phyloP scores from a whole-genome alignment of 2,329 filamentous ascomycete genomes.

The Paraphaeosphaeria minitans region DNA sequence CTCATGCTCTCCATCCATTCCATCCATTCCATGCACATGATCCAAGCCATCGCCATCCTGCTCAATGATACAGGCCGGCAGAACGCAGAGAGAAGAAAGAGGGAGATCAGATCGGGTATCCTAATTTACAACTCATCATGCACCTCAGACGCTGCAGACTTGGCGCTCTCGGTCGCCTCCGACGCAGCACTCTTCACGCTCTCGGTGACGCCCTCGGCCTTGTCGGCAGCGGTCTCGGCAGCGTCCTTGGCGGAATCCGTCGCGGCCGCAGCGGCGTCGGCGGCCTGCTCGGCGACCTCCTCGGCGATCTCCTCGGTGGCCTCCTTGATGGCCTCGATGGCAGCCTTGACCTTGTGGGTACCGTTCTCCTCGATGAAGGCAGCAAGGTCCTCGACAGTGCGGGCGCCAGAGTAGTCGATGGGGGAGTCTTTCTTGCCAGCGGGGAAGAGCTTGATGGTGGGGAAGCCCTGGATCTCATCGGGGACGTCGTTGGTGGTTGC shows the following conservation, averaged over 20 bases:
- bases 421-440: slow-evolving; percentile 86
- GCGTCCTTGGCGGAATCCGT: slow-evolving; percentile 44
- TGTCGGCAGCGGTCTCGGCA: slow-evolving; percentile 21
- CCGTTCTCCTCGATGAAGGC: slow-evolving; percentile 95
- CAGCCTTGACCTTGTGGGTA: slow-evolving; percentile 78
- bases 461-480: slow-evolving; percentile 96
- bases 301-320: slow-evolving; percentile 47
- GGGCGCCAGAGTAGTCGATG: slow-evolving; percentile 83
- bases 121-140: slow-evolving; percentile 78
- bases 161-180: slow-evolving; percentile 44
- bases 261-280: slow-evolving; percentile 25
- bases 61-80: background rate
- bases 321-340: slow-evolving; percentile 58
- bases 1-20: slow-evolving; percentile 10
- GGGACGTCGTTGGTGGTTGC: slow-evolving; percentile 96
- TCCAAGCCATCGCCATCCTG: background rate
- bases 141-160: slow-evolving; percentile 42
- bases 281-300: slow-evolving; percentile 48
- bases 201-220: slow-evolving; percentile 44
- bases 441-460: slow-evolving; percentile 97
- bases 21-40: slow-evolving; percentile 8
- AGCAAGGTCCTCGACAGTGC: slow-evolving; percentile 88
- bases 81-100: slow-evolving; percentile 10
- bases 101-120: slow-evolving; percentile 3
- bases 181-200: slow-evolving; percentile 48